These are phyloP conservation scores for Ustilago curta DNA, from an alignment of 1,284 basidiomycete genomes.

Conservation along the genomic window DNA sequence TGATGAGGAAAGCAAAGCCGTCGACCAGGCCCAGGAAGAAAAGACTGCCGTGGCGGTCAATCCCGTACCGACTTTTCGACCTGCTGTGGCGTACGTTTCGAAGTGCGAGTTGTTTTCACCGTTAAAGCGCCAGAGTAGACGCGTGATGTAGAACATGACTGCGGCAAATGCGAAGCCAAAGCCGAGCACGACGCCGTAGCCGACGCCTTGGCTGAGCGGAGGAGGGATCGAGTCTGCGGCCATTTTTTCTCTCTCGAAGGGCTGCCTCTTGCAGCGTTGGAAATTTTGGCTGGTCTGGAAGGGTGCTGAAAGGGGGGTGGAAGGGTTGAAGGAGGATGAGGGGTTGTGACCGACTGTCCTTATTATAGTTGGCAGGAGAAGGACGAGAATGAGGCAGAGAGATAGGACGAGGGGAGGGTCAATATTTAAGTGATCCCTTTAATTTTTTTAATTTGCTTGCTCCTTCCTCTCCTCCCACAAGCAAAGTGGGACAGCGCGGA, in stretches of 20 bases:
- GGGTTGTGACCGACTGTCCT: not conserved
- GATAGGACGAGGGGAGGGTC: constrained; percentile 1
- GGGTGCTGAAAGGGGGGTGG: not conserved
- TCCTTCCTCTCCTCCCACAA: not conserved
- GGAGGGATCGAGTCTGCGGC: constrained; percentile 45
- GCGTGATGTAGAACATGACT: constrained; percentile 52
- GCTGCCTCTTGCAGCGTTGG: not conserved
- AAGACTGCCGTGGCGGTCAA: constrained; percentile 63
- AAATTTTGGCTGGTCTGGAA: not conserved
- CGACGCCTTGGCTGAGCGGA: constrained; percentile 61
- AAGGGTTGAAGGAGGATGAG: not conserved
- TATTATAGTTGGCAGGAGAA: not conserved
- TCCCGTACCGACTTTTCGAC: constrained; percentile 59
- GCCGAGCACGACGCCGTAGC: constrained; percentile 68
- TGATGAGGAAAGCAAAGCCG: constrained; percentile 51
- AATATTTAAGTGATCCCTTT: constrained; percentile 11
- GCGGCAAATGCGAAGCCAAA: constrained; percentile 63
- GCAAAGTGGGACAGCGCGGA: not conserved
- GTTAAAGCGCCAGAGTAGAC: constrained; percentile 39
- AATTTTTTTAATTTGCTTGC: constrained; percentile 1
- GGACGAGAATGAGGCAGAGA: not conserved
- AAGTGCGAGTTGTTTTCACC: constrained; percentile 54
- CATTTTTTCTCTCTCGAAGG: constrained; percentile 20
- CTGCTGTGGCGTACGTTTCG: constrained; percentile 58
- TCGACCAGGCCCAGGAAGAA: constrained; percentile 62